Evolutionary conservation across 192 early-diverging fungal species (phyloP).

Genomic region (Phycomyces blakesleeanus): DNA sequence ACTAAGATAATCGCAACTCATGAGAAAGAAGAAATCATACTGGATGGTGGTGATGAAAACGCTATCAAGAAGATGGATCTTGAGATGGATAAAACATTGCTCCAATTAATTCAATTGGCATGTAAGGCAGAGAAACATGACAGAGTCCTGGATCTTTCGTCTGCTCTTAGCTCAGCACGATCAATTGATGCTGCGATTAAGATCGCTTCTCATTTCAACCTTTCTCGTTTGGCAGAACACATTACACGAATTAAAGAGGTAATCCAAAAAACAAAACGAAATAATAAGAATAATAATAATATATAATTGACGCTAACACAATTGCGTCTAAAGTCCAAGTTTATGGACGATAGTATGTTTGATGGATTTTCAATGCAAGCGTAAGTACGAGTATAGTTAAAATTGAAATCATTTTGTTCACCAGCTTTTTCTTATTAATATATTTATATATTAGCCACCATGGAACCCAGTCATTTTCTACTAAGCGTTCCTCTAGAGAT

Average conservation of each 20-base stretch:
- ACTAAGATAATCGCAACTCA: conserved; percentile 51
- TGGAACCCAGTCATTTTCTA: too few relatives aligned
- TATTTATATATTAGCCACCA: too few relatives aligned
- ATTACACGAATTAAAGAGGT: conserved; percentile 48
- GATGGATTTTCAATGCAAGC: too few relatives aligned
- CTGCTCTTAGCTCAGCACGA: conserved; percentile 52
- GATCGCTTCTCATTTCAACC: conserved; percentile 68
- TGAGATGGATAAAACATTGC: conserved; percentile 76
- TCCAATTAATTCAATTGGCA: conserved; percentile 74
- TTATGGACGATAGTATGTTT: too few relatives aligned
- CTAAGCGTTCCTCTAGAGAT: too few relatives aligned
- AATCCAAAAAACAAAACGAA: not conserved
- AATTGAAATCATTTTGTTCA: too few relatives aligned
- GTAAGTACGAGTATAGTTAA: too few relatives aligned
- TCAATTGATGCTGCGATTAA: conserved; percentile 83
- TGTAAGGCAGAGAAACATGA: conserved; percentile 75
- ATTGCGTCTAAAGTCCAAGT: too few relatives aligned
- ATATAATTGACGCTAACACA: not conserved
- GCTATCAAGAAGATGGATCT: conserved; percentile 49
- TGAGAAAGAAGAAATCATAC: conserved; percentile 50
- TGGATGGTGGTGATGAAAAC: conserved; percentile 28
- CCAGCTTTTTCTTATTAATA: too few relatives aligned
- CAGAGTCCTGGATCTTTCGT: conserved; percentile 76
- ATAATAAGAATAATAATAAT: not conserved
- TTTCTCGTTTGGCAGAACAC: conserved; percentile 71